A percentile compares a stretch with the other conserved stretches of the same genome.
Conservation (phyloP, 352 stramenopile species). For the Hyphochytrium catenoides region DNA sequence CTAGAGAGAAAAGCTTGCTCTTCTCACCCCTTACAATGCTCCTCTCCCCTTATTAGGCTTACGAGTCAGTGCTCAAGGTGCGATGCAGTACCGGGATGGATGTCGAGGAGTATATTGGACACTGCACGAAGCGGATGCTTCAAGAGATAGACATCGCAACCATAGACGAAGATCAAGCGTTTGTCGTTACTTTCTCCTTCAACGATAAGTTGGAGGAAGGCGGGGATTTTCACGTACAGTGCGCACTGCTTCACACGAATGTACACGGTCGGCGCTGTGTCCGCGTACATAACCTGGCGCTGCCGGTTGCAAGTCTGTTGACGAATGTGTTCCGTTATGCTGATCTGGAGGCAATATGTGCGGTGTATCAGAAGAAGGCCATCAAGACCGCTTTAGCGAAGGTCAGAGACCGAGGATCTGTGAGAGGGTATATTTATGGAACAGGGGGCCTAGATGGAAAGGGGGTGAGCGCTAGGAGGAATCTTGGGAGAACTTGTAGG, state of each 20-base stretch:
- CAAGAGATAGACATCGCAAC: conserved; percentile 68
- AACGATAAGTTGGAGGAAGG: conserved; percentile 47
- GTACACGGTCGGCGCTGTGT: conserved; percentile 57
- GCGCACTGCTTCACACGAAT: conserved; percentile 60
- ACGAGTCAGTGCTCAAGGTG: conserved; percentile 67
- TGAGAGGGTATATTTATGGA: too few relatives aligned
- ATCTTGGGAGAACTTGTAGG: too few relatives aligned
- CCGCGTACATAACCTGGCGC: conserved; percentile 65
- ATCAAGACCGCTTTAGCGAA: too few relatives aligned
- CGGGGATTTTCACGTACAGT: conserved; percentile 52
- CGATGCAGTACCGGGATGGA: conserved; percentile 47
- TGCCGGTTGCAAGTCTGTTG: conserved; percentile 24
- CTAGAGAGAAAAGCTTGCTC: too few relatives aligned
- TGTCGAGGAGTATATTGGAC: conserved; percentile 54
- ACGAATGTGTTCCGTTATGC: conserved; percentile 65
- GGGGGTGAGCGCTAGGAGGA: too few relatives aligned
- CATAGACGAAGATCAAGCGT: conserved; percentile 53
- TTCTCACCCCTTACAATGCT: too few relatives aligned
- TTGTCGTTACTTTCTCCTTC: conserved; percentile 62
- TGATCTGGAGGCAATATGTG: conserved; percentile 58
- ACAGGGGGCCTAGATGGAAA: too few relatives aligned
- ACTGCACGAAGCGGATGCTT: conserved; percentile 22
- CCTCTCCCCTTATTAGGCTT: too few relatives aligned
- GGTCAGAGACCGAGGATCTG: too few relatives aligned
- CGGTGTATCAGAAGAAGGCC: conserved; percentile 46